Evolutionary conservation across 2,329 filamentous ascomycete genomes (phyloP).

Genomic region (Fusarium domesticum): DNA sequence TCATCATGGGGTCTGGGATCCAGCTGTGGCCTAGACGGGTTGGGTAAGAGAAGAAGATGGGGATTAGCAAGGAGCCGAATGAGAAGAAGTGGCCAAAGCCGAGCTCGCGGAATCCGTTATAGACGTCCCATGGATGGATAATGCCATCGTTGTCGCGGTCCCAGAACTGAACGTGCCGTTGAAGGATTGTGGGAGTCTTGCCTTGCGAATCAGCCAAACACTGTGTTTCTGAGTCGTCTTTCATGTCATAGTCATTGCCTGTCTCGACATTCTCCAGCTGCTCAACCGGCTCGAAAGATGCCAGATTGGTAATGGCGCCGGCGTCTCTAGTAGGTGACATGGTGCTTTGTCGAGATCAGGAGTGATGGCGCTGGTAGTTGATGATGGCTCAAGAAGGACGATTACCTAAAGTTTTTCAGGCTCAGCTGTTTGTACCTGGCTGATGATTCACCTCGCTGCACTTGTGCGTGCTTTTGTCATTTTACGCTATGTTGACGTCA

Average conservation of each 20-base stretch:
- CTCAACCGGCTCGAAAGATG: not conserved
- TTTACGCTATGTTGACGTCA: not conserved
- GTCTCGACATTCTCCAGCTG: not conserved
- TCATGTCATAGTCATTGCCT: not conserved
- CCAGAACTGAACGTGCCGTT: constrained; percentile 43
- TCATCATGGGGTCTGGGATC: constrained; percentile 38
- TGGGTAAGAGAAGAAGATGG: constrained; percentile 45
- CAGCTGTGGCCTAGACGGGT: constrained; percentile 35
- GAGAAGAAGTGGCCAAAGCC: constrained; percentile 42
- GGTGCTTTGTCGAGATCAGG: not conserved
- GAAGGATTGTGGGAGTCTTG: constrained; percentile 22
- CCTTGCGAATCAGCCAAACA: not conserved
- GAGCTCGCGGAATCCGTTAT: constrained; percentile 39
- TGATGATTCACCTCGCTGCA: not conserved
- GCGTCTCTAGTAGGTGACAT: not conserved
- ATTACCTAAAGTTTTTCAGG: too few relatives aligned
- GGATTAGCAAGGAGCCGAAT: constrained; percentile 39
- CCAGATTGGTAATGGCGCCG: not conserved
- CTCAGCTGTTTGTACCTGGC: not conserved
- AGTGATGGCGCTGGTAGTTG: too few relatives aligned
- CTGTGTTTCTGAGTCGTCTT: not conserved
- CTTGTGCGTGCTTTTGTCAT: not conserved
- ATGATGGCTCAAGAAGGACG: too few relatives aligned
- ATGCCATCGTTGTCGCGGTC: constrained; percentile 39
- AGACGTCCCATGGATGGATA: constrained; percentile 40